A percentile compares a stretch with the other conserved stretches of the same genome.
Evolutionary conservation across 2,329 filamentous ascomycete genomes (phyloP).

Genomic region (Botrytis porri): DNA sequence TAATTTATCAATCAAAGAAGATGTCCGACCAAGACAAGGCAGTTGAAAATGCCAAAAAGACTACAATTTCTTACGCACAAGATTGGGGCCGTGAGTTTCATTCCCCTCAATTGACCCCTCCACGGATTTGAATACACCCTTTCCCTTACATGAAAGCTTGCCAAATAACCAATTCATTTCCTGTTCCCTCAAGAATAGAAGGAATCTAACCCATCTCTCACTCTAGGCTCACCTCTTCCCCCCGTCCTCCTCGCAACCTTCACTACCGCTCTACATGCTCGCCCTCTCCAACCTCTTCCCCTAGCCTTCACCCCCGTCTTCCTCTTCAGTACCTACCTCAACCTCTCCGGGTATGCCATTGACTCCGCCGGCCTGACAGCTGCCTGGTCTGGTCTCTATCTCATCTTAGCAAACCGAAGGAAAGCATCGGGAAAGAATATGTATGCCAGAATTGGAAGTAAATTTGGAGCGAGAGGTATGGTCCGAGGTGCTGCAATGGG

Average conservation of each 20-base stretch:
- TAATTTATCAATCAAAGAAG: neutral
- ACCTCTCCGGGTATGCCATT: slow-evolving; percentile 58
- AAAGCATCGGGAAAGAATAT: slow-evolving; percentile 35
- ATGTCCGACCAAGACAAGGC: slow-evolving; percentile 32
- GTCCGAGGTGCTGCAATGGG: slow-evolving; percentile 52
- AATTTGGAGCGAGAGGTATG: slow-evolving; percentile 49
- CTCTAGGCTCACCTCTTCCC: slow-evolving; percentile 56
- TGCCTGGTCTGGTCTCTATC: slow-evolving; percentile 63
- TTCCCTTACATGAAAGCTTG: neutral
- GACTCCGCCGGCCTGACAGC: slow-evolving; percentile 62
- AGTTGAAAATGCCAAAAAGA: slow-evolving; percentile 39
- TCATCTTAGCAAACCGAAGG: slow-evolving; percentile 59
- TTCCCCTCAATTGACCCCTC: slow-evolving; percentile 6
- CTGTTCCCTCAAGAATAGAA: neutral
- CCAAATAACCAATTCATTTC: neutral
- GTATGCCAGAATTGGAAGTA: slow-evolving; percentile 42
- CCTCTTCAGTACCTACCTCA: slow-evolving; percentile 64
- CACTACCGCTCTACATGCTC: slow-evolving; percentile 62
- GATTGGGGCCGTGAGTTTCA: slow-evolving; percentile 50
- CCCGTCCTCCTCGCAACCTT: slow-evolving; percentile 63
- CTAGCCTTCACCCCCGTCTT: slow-evolving; percentile 66
- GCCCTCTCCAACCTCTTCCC: slow-evolving; percentile 63
- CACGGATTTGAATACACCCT: neutral
- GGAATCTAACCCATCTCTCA: neutral
- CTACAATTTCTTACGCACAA: slow-evolving; percentile 45